Conservation (phyloP, 2,329 filamentous ascomycete genomes). For the Fusarium chlamydosporum region DNA sequence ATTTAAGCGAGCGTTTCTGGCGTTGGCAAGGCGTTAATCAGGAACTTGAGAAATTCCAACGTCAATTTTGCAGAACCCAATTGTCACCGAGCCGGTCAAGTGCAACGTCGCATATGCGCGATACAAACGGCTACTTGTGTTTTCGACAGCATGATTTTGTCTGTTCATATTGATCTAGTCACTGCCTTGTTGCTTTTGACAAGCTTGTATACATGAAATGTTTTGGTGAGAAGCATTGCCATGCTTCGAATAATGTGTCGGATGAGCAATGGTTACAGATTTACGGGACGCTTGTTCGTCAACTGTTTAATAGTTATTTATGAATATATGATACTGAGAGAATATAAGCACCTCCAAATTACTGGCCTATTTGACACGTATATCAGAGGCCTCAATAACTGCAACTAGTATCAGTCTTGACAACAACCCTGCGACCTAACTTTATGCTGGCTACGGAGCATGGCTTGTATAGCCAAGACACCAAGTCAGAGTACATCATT, state of each 20-base stretch:
- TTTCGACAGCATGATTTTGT: slow-evolving; percentile 18
- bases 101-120: background rate
- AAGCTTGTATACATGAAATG: slow-evolving; percentile 25
- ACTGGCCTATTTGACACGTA: background rate
- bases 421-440: too few species aligned
- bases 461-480: too few species aligned
- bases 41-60: background rate
- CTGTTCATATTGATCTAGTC: slow-evolving; percentile 19
- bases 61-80: slow-evolving; percentile 3
- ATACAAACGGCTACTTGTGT: background rate
- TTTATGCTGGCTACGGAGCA: too few species aligned
- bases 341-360: slow-evolving; percentile 3
- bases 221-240: slow-evolving; percentile 4
- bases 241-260: slow-evolving; percentile 23
- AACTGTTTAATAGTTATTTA: slow-evolving; percentile 34
- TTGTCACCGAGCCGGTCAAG: background rate
- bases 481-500: too few species aligned
- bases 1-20: background rate
- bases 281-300: slow-evolving; percentile 8
- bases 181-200: background rate
- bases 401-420: background rate
- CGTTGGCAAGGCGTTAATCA: slow-evolving; percentile 6
- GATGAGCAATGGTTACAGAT: background rate
- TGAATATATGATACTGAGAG: slow-evolving; percentile 35
- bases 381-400: background rate